Evolutionary conservation across 1,284 basidiomycete genomes (phyloP), one percentile per base, ranked within the genome.

Genomic region (Puccinia triticina): DNA sequence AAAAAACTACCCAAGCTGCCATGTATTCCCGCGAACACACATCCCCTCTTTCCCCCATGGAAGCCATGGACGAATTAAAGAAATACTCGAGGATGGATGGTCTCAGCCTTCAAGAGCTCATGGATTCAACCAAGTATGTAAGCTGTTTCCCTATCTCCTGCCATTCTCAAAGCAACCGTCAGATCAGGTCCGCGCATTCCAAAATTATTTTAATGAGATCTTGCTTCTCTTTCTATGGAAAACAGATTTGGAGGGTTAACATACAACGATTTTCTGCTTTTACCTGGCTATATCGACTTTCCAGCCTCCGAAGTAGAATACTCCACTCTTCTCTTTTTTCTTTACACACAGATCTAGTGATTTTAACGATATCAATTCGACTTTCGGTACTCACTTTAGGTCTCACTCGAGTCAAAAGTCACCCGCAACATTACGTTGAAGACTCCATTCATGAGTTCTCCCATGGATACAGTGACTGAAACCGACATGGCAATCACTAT

Each of bases 381-480:
- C 48, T n/a, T 66, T 21, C 21, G 59, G 18, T 61, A n/a, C 16
- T 37, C 37, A n/a, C 46, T 75, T 2, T 75, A 92, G 77, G 96
- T 97, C 85, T 88, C 91, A 84, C 92, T 95, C 2, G 94, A 97
- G 88, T 93, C 92, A 85, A 91, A 90, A 80, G 92, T 99, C 80
- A 98, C 96, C 69, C 92, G 93, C 83, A 98, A 98, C 86, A 94
- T 98, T 85, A 89, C 90, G 61, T 90, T 99, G 86, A 98, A 95
- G 89, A 96, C 96, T 0, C 96, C 97, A 0, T 97, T 99, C 89
- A 90, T 98, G 89, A 97, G 94, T 87, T 96, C 94, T 83, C 96
- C 97, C 61, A 99, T 99, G 96, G 96, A 99, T 89, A 99, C 96
- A 48, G 96, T 99, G 84, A 99, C 97, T 2, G 96, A 98, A 89